These are phyloP conservation scores for Nicotiana undulata DNA, from an alignment of 257 asterid species.

Conservation along the genomic window DNA sequence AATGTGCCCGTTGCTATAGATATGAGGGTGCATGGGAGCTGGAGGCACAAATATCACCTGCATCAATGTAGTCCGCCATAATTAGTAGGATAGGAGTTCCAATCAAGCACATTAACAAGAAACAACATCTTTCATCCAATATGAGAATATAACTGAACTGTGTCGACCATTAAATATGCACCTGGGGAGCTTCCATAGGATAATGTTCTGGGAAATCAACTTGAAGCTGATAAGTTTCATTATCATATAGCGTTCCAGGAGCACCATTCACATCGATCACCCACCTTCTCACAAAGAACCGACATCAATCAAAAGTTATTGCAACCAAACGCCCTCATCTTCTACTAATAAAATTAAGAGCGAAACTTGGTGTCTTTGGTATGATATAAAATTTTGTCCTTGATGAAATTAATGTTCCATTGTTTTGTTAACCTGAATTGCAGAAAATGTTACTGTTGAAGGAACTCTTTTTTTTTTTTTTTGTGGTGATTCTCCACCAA, in stretches of 20 bases:
- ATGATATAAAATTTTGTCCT: too few relatives aligned
- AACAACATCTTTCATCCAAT: background rate
- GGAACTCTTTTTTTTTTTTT: too few relatives aligned
- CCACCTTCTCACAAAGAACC: constrained; percentile 27
- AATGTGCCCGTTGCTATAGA: constrained; percentile 81
- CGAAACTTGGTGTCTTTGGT: too few relatives aligned
- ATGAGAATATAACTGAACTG: background rate
- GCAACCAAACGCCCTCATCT: background rate
- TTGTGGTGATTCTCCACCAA: background rate
- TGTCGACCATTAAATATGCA: background rate
- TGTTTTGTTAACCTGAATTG: too few relatives aligned
- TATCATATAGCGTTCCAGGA: constrained; percentile 34
- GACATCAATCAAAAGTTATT: background rate
- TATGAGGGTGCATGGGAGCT: constrained; percentile 74
- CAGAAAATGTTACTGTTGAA: too few relatives aligned
- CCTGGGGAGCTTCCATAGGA: constrained; percentile 58
- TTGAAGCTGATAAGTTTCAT: constrained; percentile 44
- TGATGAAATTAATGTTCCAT: too few relatives aligned
- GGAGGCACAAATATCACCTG: constrained; percentile 79
- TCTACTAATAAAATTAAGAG: background rate
- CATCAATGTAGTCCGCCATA: background rate
- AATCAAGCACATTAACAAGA: background rate
- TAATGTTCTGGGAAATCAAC: constrained; percentile 50
- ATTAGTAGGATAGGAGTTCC: background rate
- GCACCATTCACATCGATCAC: constrained; percentile 45